Evolutionary conservation across 495 filamentous ascomycete genomes (phyloP), one percentile per base, ranked within the genome.

Genomic region (Cladorrhinum samala): DNA sequence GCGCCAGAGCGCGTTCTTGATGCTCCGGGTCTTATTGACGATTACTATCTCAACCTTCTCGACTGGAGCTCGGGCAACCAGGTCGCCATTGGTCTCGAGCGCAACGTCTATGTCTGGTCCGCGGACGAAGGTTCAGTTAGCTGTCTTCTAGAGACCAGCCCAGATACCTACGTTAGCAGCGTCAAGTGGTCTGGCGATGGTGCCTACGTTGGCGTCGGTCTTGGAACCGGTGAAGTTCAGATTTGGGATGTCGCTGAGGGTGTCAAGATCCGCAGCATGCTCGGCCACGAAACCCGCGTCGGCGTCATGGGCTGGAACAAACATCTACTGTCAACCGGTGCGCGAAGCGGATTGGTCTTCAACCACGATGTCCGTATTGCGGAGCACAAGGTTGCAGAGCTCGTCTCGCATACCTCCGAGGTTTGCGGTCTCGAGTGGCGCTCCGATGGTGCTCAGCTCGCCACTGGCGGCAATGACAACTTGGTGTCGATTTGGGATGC

Each of bases 301-400:
- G 89, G 91, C 60, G 91, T 96, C 45, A 95, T 96, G 89, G 90
- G 91, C 58, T 99, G 93, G 93, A 94, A 86, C 76, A 96, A 96
- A 77, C 93, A 96, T 68, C 85, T 92, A 47, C 79, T 99, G 43
- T 96, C 93, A 13, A 97, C 92, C 20, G 93, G 93, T 55, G 88
- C 93, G 30, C 85, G 94, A 59, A 92, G 86, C 60, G 93, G 93
- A 19, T 82, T 95, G n/a, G 91, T 97, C 56, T 96, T 84, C 83
- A 97, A 97, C 80, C 93, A 99, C 71, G 93, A 99, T 72, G 93
- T 99, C 57, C 91, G 93, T 60, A 84, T 99, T 59, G 94, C 93
- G 20, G 81, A 97, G 62, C 93, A 99, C 84, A 97, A 99, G 78
- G 82, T 90, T 47, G 94, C 93, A 33, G 92, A 96, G 77, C 89